Percentiles rank a stretch among this genome's conserved stretches.
These are phyloP conservation scores for Cymbopogon flexuosus DNA, from an alignment of 202 grass and related monocot species.

Conservation along the genomic window DNA sequence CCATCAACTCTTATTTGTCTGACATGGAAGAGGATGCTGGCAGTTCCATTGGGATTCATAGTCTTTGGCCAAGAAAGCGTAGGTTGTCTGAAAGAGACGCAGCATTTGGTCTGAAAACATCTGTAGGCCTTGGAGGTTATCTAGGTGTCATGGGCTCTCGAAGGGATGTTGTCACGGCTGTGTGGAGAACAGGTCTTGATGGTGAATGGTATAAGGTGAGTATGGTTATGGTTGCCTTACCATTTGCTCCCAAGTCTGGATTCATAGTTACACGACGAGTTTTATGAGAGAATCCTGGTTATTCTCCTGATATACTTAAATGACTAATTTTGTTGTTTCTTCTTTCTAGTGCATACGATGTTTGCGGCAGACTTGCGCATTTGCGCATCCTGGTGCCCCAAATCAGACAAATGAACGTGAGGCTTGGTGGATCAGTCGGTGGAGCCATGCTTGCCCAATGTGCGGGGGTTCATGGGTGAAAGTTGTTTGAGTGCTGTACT, in stretches of 20 bases:
- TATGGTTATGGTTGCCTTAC: not conserved
- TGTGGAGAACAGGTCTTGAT: constrained; percentile 91
- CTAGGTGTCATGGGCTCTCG: constrained; percentile 96
- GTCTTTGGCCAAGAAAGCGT: constrained; percentile 90
- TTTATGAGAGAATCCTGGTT: not conserved
- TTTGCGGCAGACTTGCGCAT: constrained; percentile 90
- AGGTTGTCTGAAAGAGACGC: constrained; percentile 93
- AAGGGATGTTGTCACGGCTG: constrained; percentile 83
- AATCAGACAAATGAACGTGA: constrained; percentile 65
- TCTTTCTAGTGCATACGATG: constrained; percentile 81
- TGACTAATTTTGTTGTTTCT: not conserved
- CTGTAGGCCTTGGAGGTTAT: constrained; percentile 85
- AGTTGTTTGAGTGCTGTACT: constrained; percentile 56
- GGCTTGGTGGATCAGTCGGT: constrained; percentile 91
- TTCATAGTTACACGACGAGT: not conserved
- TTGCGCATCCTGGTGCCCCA: constrained; percentile 51
- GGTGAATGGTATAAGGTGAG: constrained; percentile 97
- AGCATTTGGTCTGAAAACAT: constrained; percentile 97
- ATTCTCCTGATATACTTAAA: not conserved
- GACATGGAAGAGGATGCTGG: constrained; percentile 51
- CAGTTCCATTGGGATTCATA: constrained; percentile 51
- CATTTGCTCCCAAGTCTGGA: not conserved
- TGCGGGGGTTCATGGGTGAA: constrained; percentile 96
- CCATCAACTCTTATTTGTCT: constrained; percentile 39
- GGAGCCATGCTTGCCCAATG: constrained; percentile 88